phyloP scores from a whole-genome alignment of 306 rosid genomes.

The Citrullus amarus region DNA sequence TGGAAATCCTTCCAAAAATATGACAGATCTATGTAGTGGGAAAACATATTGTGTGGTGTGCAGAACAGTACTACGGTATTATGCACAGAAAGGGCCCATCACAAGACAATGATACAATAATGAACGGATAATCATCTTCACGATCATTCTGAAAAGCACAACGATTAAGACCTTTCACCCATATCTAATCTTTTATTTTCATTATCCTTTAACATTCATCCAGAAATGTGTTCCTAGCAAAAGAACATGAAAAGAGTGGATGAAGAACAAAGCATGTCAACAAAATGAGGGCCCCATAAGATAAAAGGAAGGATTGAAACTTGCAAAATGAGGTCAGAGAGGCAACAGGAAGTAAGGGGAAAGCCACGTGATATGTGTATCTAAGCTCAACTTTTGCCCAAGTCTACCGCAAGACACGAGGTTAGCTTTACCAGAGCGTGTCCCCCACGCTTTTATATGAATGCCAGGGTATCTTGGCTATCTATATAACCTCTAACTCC shows the following conservation, averaged over 20 bases:
- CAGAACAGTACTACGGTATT: neutral
- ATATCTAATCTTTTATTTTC: neutral
- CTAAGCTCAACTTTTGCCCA: neutral
- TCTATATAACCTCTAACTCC: neutral
- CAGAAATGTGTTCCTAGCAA: neutral
- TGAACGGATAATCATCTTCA: neutral
- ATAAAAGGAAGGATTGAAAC: neutral
- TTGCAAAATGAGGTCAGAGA: neutral
- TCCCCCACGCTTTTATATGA: neutral
- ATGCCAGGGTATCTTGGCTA: neutral
- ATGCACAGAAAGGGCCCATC: neutral
- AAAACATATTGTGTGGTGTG: conserved; percentile 5
- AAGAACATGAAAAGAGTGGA: neutral
- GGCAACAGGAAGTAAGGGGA: neutral
- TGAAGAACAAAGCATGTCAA: neutral
- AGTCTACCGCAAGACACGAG: conserved; percentile 7
- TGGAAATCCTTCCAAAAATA: conserved; percentile 6
- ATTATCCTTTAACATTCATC: neutral
- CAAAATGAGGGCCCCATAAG: neutral
- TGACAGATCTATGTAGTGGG: conserved; percentile 2
- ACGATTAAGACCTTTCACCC: conserved; percentile 3
- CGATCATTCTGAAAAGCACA: neutral
- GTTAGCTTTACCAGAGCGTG: neutral
- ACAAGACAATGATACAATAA: neutral
- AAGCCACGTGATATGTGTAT: conserved; percentile 4